Conservation (phyloP, 192 early-diverging fungal genomes). For the Dissophora globulifera region DNA sequence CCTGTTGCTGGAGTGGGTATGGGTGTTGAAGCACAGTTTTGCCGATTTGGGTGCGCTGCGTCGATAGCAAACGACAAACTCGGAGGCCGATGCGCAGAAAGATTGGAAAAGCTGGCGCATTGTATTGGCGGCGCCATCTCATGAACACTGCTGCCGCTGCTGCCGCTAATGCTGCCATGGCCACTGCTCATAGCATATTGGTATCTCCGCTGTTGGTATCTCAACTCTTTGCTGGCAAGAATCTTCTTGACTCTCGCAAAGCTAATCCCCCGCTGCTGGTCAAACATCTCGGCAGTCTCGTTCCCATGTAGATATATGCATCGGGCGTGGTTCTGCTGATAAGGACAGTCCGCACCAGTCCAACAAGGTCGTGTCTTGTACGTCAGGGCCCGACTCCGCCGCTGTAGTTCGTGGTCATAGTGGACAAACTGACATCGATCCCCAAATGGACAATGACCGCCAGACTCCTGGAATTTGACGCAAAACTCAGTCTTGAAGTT, state of each 20-base stretch:
- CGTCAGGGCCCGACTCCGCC: slow-evolving; percentile 7
- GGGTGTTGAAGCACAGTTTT: too few species aligned
- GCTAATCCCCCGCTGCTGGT: slow-evolving; percentile 21
- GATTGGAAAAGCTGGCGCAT: too few species aligned
- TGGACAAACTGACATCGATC: slow-evolving; percentile 30
- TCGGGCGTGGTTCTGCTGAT: slow-evolving; percentile 24
- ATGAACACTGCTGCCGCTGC: background rate
- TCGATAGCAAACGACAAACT: too few species aligned
- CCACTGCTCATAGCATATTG: background rate
- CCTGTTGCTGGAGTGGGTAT: too few species aligned
- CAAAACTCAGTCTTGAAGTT: slow-evolving; percentile 34
- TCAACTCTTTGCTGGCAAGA: slow-evolving; percentile 9
- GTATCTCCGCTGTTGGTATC: slow-evolving; percentile 2
- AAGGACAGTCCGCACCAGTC: slow-evolving; percentile 9
- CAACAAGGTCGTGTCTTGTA: slow-evolving; percentile 28
- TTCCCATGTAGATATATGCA: slow-evolving; percentile 28
- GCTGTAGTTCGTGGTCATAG: slow-evolving; percentile 13
- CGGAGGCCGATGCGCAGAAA: too few species aligned
- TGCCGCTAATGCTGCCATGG: background rate
- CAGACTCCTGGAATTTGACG: slow-evolving; percentile 13
- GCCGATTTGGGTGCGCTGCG: too few species aligned
- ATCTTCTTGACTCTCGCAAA: slow-evolving; percentile 20
- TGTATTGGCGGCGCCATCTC: background rate
- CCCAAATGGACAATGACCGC: slow-evolving; percentile 18
- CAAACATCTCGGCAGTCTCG: slow-evolving; percentile 34